Base-by-base conservation (phyloP, 83 land plant species). In the Picea abies region DNA sequence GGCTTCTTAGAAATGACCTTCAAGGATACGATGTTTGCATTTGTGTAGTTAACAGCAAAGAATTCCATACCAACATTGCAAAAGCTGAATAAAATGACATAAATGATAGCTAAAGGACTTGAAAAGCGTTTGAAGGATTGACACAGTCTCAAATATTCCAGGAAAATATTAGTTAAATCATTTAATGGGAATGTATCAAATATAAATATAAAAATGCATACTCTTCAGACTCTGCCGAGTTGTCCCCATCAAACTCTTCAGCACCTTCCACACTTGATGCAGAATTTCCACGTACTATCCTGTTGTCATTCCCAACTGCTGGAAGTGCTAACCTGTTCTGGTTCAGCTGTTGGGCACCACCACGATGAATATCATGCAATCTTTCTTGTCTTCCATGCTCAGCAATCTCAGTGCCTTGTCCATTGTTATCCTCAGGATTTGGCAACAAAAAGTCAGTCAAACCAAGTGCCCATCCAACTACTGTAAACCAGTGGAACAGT, bases 391-490 rank as follows among this genome's bases (percentile, higher is more conserved):
- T 84, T 52, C 66, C 90, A 81, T 72, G 84, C 19, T 88, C 91
- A 25, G 69, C 85, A 83, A 93, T 90, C 17, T 81, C 91, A 88
- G 80, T 81, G 67, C 89, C 92, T 32, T 94, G 92, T 8, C 85
- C 90, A 87, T 82, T 90, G 66, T 83, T 90, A 14, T 93, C 97
- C 41, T 94, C 97, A 35, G 91, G 83, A 61, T 88, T 80, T 12
- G 99, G 97, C 65, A 96, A 91, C 41, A 96, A 82, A 76, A 85
- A 96, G 0, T 96, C 94, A 7, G 93, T 86, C 37, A 96, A 86
- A 11, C 95, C 96, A 84, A 96, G 92, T 32, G 94, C 97, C 96
- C 96, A 93, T 39, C 99, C 97, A 76, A 96, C 96, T 47, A 79
- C 89, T 26, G 93, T 82, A 87, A 96, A 96, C 99, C 99, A 96